A percentile compares a stretch with the other conserved stretches of the same genome.
These are phyloP conservation scores for Colletotrichum spinosum DNA, from an alignment of 2,329 filamentous ascomycete species.

Conservation along the genomic window DNA sequence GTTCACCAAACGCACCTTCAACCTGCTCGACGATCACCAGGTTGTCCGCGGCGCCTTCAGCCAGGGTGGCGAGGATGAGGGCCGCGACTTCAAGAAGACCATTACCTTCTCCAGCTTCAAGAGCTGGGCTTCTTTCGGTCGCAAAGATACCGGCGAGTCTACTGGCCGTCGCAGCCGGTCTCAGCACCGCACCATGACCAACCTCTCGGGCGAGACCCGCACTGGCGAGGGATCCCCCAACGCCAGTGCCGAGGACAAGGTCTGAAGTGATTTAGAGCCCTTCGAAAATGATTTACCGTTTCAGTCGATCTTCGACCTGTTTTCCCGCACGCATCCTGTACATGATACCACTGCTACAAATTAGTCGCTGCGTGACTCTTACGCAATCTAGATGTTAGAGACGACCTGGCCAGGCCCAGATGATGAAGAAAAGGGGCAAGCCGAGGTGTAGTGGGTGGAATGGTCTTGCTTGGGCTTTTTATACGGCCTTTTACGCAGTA, in stretches of 20 bases:
- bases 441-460: neutral
- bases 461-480: neutral
- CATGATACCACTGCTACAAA: conserved; percentile 36
- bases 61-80: conserved; percentile 61
- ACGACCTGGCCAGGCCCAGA: conserved; percentile 1
- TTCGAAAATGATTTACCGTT: conserved; percentile 10
- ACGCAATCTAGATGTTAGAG: conserved; percentile 16
- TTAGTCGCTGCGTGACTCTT: conserved; percentile 14
- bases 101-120: conserved; percentile 65
- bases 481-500: conserved; percentile 1
- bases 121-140: conserved; percentile 57
- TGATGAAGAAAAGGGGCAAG: neutral
- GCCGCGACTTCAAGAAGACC: conserved; percentile 56
- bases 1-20: conserved; percentile 69
- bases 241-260: conserved; percentile 32
- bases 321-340: conserved; percentile 17
- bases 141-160: conserved; percentile 55
- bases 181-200: conserved; percentile 33
- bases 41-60: conserved; percentile 63
- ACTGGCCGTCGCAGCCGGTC: conserved; percentile 33
- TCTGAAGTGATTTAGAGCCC: conserved; percentile 11
- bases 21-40: conserved; percentile 63
- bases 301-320: conserved; percentile 20
- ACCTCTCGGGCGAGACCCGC: conserved; percentile 37
- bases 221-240: conserved; percentile 30